Evolutionary conservation across 768 basidiomycete genomes (phyloP).

Genomic region (Lactarius evosmus): DNA sequence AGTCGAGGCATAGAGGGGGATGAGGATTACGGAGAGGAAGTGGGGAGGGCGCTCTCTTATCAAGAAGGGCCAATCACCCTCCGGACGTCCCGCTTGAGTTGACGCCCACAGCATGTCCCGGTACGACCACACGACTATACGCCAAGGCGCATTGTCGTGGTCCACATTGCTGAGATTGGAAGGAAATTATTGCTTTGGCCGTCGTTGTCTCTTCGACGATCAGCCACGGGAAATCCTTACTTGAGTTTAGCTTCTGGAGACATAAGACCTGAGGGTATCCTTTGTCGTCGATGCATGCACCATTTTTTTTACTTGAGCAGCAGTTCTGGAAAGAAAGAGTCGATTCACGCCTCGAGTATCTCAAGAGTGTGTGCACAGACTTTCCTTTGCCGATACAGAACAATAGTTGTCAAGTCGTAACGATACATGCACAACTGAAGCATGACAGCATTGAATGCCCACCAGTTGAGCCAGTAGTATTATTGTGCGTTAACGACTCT

Average conservation of each 20-base stretch:
- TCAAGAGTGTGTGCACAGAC: neutral
- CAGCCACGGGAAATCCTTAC: neutral
- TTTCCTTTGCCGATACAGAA: neutral
- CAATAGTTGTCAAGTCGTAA: neutral
- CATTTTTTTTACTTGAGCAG: neutral
- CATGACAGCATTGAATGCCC: neutral
- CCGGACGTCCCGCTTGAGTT: no score
- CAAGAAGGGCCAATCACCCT: no score
- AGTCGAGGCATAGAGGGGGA: no score
- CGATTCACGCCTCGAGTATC: neutral
- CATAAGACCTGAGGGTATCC: neutral
- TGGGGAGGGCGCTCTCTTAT: no score
- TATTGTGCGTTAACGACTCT: neutral
- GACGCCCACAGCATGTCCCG: no score
- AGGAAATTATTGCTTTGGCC: neutral
- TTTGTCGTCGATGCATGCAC: neutral
- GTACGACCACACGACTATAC: neutral
- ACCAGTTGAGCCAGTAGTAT: neutral
- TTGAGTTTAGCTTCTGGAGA: neutral
- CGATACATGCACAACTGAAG: neutral
- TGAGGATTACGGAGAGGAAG: no score
- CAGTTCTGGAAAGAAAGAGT: neutral
- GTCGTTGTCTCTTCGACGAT: neutral
- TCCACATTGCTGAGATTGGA: neutral
- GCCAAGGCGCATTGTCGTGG: neutral